phyloP scores from a whole-genome alignment of 73 alveolate species.

The Paramecium octaurelia region DNA sequence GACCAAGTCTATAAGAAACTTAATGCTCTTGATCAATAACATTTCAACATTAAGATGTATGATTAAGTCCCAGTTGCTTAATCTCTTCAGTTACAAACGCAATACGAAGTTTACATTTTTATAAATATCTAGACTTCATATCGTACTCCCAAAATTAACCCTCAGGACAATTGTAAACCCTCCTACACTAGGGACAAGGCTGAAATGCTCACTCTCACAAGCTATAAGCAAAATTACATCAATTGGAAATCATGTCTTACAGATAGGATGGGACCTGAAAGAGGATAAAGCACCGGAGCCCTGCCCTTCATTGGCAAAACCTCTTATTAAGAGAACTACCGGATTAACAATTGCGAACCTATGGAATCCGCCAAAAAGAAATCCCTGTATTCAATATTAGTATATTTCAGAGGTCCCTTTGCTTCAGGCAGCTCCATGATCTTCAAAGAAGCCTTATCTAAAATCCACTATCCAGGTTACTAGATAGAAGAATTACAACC shows the following conservation, averaged over 20 bases:
- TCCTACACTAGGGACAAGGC: background rate
- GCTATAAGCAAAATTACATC: background rate
- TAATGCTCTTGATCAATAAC: background rate
- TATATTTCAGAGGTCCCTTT: conserved; percentile 32
- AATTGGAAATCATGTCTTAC: conserved; percentile 15
- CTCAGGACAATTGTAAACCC: background rate
- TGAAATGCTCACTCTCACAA: conserved; percentile 19
- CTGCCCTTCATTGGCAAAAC: conserved; percentile 28
- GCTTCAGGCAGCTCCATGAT: background rate
- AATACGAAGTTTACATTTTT: background rate
- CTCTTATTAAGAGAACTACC: background rate
- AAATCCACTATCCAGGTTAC: conserved; percentile 1
- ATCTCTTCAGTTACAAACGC: background rate
- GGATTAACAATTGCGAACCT: background rate
- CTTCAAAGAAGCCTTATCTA: background rate
- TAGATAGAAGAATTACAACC: background rate
- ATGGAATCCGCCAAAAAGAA: background rate
- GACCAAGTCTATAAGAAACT: background rate
- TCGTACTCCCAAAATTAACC: background rate
- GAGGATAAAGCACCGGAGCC: background rate
- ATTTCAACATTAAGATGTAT: background rate
- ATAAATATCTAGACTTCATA: background rate
- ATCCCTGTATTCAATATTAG: background rate
- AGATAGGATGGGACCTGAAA: background rate
- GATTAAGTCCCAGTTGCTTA: background rate